Evolutionary conservation across 495 filamentous ascomycete genomes (phyloP).

Genomic region (Letharia columbiana): DNA sequence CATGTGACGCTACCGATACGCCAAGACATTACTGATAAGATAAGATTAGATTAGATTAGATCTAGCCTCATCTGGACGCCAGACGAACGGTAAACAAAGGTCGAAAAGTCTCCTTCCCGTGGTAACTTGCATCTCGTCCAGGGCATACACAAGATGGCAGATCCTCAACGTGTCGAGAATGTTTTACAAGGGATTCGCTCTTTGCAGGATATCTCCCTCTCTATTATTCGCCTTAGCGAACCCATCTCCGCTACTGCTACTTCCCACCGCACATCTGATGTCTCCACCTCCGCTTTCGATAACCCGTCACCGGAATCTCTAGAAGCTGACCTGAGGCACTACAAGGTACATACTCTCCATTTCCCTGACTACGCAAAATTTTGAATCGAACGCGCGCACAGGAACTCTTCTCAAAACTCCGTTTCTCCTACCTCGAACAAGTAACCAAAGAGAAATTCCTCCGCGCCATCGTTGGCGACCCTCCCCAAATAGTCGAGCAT

Average conservation of each 20-base stretch:
- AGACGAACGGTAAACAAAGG: conserved; percentile 11
- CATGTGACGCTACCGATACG: conserved; percentile 7
- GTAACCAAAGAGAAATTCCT: conserved; percentile 96
- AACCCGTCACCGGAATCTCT: conserved; percentile 65
- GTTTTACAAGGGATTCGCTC: conserved; percentile 20
- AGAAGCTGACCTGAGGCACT: conserved; percentile 79
- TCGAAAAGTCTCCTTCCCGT: neutral
- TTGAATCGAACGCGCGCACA: conserved; percentile 24
- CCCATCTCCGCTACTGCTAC: conserved; percentile 49
- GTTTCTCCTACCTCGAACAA: conserved; percentile 73
- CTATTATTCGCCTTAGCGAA: conserved; percentile 68
- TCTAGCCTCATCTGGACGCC: neutral
- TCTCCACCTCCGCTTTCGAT: conserved; percentile 54
- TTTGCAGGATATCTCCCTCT: conserved; percentile 40
- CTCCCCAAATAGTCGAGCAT: conserved; percentile 71
- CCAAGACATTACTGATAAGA: conserved; percentile 12
- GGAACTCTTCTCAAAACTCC: conserved; percentile 91
- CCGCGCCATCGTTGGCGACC: conserved; percentile 90
- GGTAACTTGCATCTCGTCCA: neutral
- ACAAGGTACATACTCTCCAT: conserved; percentile 48
- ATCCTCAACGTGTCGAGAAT: conserved; percentile 15
- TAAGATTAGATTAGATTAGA: conserved; percentile 1
- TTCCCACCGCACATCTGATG: conserved; percentile 58
- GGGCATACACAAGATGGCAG: neutral
- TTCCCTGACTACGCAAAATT: neutral